These are phyloP conservation scores for Cadophora malorum DNA, from an alignment of 2,329 filamentous ascomycete species.

Conservation along the genomic window DNA sequence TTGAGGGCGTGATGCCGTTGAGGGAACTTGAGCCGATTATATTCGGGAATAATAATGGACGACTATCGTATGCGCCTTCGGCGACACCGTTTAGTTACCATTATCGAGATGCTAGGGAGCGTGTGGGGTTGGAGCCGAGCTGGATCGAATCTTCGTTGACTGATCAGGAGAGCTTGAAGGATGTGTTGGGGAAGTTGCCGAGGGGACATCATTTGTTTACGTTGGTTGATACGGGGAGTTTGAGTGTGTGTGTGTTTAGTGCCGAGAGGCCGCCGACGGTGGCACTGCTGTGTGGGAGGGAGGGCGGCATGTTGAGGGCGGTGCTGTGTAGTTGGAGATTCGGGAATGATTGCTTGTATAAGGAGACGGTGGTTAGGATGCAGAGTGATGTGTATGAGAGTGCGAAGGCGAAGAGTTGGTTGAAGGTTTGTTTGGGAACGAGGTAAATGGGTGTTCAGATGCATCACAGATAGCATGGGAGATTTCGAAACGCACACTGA, in stretches of 20 bases:
- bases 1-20: constrained; percentile 33
- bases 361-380: constrained; percentile 19
- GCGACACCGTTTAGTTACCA: constrained; percentile 8
- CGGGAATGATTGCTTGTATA: constrained; percentile 20
- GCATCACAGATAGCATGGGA: too few relatives aligned
- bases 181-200: constrained; percentile 27
- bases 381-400: constrained; percentile 12
- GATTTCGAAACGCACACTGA: too few relatives aligned
- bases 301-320: constrained; percentile 46
- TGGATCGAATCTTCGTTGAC: constrained; percentile 12
- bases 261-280: constrained; percentile 45
- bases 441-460: background rate
- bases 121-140: constrained; percentile 17
- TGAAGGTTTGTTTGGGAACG: constrained; percentile 24
- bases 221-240: constrained; percentile 44
- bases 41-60: constrained; percentile 33
- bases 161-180: constrained; percentile 28
- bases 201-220: constrained; percentile 38
- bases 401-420: constrained; percentile 25
- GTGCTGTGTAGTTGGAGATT: constrained; percentile 48
- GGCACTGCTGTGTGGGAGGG: constrained; percentile 44
- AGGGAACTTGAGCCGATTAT: constrained; percentile 15
- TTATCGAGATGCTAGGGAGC: background rate
- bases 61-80: constrained; percentile 31
- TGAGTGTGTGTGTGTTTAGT: constrained; percentile 43